These are phyloP conservation scores for Melanopsichium pennsylvanicum DNA, from an alignment of 1,284 basidiomycete genomes.

Conservation along the genomic window DNA sequence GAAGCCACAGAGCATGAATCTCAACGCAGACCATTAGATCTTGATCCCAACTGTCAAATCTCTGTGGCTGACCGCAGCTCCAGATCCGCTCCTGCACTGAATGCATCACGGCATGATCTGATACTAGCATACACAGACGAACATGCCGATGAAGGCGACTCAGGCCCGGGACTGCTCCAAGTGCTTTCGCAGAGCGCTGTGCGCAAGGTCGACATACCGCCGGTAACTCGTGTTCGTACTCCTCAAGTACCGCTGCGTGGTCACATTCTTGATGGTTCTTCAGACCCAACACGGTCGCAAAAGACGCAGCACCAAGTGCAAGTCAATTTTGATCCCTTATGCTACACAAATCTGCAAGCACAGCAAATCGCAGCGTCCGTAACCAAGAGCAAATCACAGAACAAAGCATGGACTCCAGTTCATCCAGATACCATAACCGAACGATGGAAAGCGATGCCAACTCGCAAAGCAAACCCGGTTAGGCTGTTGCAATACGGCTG, in stretches of 20 bases:
- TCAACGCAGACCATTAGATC: not conserved
- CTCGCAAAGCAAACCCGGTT: not conserved
- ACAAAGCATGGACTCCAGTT: constrained; percentile 5
- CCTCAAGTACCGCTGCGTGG: no score
- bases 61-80: not conserved
- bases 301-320: constrained; percentile 2
- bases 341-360: constrained; percentile 6
- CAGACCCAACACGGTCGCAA: not conserved
- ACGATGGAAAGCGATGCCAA: no score
- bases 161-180: constrained; percentile 18
- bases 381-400: not conserved
- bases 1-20: not conserved
- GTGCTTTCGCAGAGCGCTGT: constrained; percentile 32
- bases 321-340: constrained; percentile 8
- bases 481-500: not conserved
- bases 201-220: constrained; percentile 7
- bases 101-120: not conserved
- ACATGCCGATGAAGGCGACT: constrained; percentile 5
- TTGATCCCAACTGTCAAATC: not conserved
- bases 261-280: no score
- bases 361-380: constrained; percentile 7
- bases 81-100: no score
- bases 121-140: not conserved
- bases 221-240: no score
- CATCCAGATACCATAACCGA: not conserved